These are phyloP conservation scores for Podospora didyma DNA, from an alignment of 495 filamentous ascomycete species.

Conservation along the genomic window DNA sequence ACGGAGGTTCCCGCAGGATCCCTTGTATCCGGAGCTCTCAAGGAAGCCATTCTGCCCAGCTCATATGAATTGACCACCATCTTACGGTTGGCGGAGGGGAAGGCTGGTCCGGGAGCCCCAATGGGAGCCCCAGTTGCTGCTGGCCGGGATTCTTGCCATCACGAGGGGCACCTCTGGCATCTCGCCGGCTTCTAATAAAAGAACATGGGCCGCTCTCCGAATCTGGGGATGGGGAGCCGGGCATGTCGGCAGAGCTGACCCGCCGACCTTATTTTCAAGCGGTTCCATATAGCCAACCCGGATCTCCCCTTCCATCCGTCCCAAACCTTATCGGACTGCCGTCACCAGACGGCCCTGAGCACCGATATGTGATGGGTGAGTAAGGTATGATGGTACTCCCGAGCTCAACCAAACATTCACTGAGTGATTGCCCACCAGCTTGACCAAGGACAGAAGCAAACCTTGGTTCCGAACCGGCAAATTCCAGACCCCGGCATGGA, in stretches of 20 bases:
- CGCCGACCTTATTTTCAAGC: conserved; percentile 11
- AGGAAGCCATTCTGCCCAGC: conserved; percentile 11
- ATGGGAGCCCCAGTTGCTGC: conserved; percentile 7
- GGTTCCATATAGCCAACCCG: conserved; percentile 20
- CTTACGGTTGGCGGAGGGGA: conserved; percentile 3
- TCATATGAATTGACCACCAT: conserved; percentile 27
- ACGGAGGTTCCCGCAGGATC: conserved; percentile 23
- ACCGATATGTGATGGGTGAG: background rate
- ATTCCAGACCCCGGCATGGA: background rate
- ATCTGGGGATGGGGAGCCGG: conserved; percentile 16
- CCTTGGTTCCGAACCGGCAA: conserved; percentile 3
- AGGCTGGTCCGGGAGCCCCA: background rate
- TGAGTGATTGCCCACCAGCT: background rate
- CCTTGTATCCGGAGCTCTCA: conserved; percentile 7
- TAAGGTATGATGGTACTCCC: conserved; percentile 1
- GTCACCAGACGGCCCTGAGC: background rate
- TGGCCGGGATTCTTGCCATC: background rate
- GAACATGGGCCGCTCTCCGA: conserved; percentile 18
- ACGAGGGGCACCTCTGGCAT: conserved; percentile 12
- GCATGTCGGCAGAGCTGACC: conserved; percentile 16
- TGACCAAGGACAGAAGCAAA: conserved; percentile 3
- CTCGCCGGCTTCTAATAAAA: conserved; percentile 25
- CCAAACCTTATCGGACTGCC: conserved; percentile 16
- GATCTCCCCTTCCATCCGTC: conserved; percentile 18
- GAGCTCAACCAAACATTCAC: background rate